phyloP scores from a whole-genome alignment of 306 rosid species.

The Trifolium dubium region DNA sequence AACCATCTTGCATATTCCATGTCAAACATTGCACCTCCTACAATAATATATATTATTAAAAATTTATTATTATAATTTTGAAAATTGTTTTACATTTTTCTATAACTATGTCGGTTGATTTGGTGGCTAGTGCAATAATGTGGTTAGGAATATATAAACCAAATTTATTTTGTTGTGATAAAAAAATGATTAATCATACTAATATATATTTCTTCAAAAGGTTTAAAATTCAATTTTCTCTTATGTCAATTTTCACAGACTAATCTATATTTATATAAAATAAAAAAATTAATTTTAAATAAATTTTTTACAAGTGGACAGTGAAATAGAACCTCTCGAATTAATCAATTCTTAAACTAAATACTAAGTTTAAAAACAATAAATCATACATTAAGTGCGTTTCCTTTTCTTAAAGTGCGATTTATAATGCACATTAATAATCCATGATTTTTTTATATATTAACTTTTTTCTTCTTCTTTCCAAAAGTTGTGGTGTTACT shows the following conservation, averaged over 20 bases:
- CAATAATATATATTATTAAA: neutral
- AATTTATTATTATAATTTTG: no score
- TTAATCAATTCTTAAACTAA: no score
- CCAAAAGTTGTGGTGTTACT: neutral
- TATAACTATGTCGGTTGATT: slow-evolving; percentile 31
- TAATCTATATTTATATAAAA: no score
- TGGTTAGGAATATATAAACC: slow-evolving; percentile 30
- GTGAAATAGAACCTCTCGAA: no score
- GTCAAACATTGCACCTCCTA: slow-evolving; percentile 84
- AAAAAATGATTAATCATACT: neutral
- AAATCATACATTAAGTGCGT: neutral
- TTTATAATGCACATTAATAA: neutral
- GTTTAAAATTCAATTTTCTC: no score
- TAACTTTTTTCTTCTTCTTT: neutral
- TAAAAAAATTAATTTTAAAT: no score
- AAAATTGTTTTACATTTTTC: neutral
- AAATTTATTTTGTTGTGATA: slow-evolving; percentile 24
- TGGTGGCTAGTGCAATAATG: slow-evolving; percentile 31
- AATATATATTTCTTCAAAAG: neutral
- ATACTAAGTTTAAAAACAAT: no score
- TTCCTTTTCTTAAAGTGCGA: slow-evolving; percentile 29
- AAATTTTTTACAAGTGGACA: no score
- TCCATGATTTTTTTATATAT: neutral
- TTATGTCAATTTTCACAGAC: no score
- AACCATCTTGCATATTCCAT: slow-evolving; percentile 91